A percentile compares a stretch with the other conserved stretches of the same genome.
These are phyloP conservation scores for Volvariella volvacea DNA, from an alignment of 1,284 basidiomycete genomes.

Conservation along the genomic window DNA sequence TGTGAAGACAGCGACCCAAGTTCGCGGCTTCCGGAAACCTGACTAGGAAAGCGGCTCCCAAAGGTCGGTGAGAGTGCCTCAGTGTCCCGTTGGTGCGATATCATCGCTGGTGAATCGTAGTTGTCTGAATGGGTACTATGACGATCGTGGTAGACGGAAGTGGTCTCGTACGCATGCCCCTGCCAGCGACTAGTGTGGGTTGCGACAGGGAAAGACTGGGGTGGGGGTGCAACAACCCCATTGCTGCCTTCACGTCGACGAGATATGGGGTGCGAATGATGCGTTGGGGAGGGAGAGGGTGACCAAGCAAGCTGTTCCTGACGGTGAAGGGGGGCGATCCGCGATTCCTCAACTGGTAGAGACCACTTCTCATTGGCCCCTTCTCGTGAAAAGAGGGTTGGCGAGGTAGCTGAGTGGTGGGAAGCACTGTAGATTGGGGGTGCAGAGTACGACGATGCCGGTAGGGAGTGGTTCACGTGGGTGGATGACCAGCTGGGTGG, in stretches of 20 bases:
- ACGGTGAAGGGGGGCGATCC: slow-evolving; percentile 19
- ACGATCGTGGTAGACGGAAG: slow-evolving; percentile 30
- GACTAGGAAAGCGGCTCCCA: slow-evolving; percentile 9
- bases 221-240: background rate
- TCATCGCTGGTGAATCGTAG: slow-evolving; percentile 21
- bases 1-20: slow-evolving; percentile 14
- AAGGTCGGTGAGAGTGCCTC: slow-evolving; percentile 13
- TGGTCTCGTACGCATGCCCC: slow-evolving; percentile 21
- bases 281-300: slow-evolving; percentile 9
- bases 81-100: no score
- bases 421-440: slow-evolving; percentile 24
- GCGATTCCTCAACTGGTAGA: slow-evolving; percentile 15
- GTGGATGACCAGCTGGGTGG: slow-evolving; percentile 30
- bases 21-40: slow-evolving; percentile 17
- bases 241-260: slow-evolving; percentile 21
- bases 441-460: slow-evolving; percentile 25
- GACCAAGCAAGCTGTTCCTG: slow-evolving; percentile 24
- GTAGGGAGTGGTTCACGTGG: slow-evolving; percentile 22
- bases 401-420: slow-evolving; percentile 16
- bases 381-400: slow-evolving; percentile 21
- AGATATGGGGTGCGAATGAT: slow-evolving; percentile 11
- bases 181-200: slow-evolving; percentile 29
- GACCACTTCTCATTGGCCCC: slow-evolving; percentile 24
- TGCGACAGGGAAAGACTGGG: slow-evolving; percentile 5
- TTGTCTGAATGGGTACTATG: slow-evolving; percentile 27